Percentiles rank a stretch among this genome's conserved stretches.
phyloP scores from a whole-genome alignment of 768 basidiomycete species.

The Pleurotus eryngii region DNA sequence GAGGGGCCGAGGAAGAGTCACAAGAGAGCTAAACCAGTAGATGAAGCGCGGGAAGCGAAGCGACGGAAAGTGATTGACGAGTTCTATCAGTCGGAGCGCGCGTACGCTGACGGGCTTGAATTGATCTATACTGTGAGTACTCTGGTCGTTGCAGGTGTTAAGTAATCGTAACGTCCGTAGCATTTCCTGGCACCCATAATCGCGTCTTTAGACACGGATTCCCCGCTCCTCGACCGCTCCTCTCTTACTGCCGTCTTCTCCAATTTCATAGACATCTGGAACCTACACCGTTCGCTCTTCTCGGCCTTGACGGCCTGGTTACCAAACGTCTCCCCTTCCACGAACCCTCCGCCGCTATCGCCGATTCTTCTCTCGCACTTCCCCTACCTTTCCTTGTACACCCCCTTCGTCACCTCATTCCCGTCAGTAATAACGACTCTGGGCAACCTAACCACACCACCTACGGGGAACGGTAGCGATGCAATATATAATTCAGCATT shows the following conservation, averaged over 20 bases:
- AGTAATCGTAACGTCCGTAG: conserved; percentile 32
- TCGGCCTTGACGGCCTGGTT: conserved; percentile 50
- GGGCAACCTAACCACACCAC: conserved; percentile 45
- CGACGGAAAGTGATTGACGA: conserved; percentile 72
- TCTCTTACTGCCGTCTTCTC: conserved; percentile 76
- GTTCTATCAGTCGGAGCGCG: conserved; percentile 77
- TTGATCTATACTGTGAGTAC: conserved; percentile 71
- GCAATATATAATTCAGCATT: conserved; percentile 51
- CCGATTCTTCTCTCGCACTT: conserved; percentile 75
- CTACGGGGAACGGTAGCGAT: conserved; percentile 34
- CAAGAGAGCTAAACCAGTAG: conserved; percentile 35
- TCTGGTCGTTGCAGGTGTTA: neutral
- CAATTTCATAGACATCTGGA: conserved; percentile 92
- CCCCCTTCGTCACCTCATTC: conserved; percentile 80
- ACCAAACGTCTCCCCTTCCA: conserved; percentile 11
- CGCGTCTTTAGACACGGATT: conserved; percentile 61
- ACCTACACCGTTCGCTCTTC: conserved; percentile 75
- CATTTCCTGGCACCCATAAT: conserved; percentile 83
- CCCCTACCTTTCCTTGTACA: conserved; percentile 85
- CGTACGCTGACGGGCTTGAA: conserved; percentile 80
- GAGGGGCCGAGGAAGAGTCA: conserved; percentile 37
- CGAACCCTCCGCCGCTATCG: conserved; percentile 37
- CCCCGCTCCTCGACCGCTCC: conserved; percentile 65
- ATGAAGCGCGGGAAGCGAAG: conserved; percentile 52
- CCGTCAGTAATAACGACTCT: conserved; percentile 61